These are phyloP conservation scores for Phytophthora pinifolia DNA, from an alignment of 352 stramenopile genomes.

Conservation along the genomic window DNA sequence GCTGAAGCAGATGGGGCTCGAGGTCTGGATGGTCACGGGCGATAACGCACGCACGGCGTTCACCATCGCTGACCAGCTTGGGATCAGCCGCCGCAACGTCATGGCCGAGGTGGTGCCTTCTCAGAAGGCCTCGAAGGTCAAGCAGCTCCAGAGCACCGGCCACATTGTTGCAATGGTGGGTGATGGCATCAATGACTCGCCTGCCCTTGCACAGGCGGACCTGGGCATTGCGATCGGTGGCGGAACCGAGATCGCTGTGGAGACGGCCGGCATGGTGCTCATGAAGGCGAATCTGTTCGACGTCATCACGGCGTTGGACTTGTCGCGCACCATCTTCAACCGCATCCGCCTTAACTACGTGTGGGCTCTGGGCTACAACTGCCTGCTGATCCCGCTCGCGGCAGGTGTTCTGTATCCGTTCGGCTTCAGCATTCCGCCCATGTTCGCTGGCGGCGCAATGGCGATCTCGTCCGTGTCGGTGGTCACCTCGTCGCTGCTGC, in stretches of 20 bases:
- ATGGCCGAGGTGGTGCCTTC: constrained; percentile 96
- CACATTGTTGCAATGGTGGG: constrained; percentile 95
- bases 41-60: constrained; percentile 95
- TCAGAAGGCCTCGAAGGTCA: constrained; percentile 94
- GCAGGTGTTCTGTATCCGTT: constrained; percentile 97
- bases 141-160: constrained; percentile 88
- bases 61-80: constrained; percentile 92
- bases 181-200: constrained; percentile 99
- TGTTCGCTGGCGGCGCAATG: constrained; percentile 96
- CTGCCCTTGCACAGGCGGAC: constrained; percentile 96
- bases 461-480: constrained; percentile 96
- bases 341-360: constrained; percentile 98
- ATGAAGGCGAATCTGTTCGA: constrained; percentile 91
- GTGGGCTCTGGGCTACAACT: constrained; percentile 98
- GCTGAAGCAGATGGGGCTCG: constrained; percentile 90
- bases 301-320: constrained; percentile 96
- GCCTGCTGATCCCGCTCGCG: constrained; percentile 95
- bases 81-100: constrained; percentile 92
- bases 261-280: constrained; percentile 95
- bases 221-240: constrained; percentile 96
- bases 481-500: constrained; percentile 92
- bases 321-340: constrained; percentile 95
- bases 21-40: constrained; percentile 99
- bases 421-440: constrained; percentile 93
- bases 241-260: constrained; percentile 97